Evolutionary conservation across 805 yeast genomes (phyloP), one percentile per base, ranked within the genome.

Genomic region (Candida odintsovae): DNA sequence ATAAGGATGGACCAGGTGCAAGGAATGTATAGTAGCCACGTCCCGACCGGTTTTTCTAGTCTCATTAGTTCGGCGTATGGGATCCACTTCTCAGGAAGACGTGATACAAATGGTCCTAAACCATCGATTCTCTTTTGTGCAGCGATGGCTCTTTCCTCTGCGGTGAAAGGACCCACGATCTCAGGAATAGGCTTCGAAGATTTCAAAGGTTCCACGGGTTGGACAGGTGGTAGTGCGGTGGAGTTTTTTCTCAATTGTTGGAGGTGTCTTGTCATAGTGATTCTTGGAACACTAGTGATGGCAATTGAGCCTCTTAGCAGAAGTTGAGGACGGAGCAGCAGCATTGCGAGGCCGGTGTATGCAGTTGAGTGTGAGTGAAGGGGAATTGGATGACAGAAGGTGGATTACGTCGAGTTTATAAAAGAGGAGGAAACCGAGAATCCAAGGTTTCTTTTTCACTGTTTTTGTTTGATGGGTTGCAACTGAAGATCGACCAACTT

Each of bases 21-120:
- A 0, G 99, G 99, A 41, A 88, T 71, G 50, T 79, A 78, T 38
- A 94, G 69, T 23, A 92, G 70, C 75, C 88, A 80, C 0, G 97
- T 86, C 0, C 99, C 99, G n/a, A 86, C 95, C 0, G 99, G 99
- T 56, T 88, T 88, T 61, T 94, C 99, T 46, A 92, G 65, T 46
- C 99, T 73, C 86, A 90, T 83, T 46, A 94, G 70, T 59, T 89
- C 95, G 38, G 96, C 95, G 62, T 90, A 94, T 0, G 99, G 98
- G 40, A 87, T 82, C 80, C 82, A 72, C 47, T 73, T 73, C 38
- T 70, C 72, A 0, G 99, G 98, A 21, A 94, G 71, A 29, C 73
- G 71, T 1, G 80, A 69, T 15, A 87, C 71, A 61, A 72, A 69
- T 0, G 79, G 72, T 2, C 76, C 77, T 33, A 78, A 58, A 0